phyloP scores from a whole-genome alignment of 345 rosid species.

The Corymbia maculata region DNA sequence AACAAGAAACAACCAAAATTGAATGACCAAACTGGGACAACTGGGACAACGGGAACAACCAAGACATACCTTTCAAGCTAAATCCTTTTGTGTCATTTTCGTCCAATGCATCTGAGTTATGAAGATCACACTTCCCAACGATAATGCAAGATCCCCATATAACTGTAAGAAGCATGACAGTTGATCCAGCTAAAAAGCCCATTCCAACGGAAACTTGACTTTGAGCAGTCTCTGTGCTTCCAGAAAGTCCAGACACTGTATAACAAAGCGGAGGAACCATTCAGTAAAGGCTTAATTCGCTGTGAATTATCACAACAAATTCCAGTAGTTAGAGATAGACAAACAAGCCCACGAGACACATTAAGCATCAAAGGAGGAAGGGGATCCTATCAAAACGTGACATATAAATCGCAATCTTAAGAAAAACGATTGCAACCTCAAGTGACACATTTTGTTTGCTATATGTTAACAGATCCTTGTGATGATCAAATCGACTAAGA shows the following conservation, averaged over 20 bases:
- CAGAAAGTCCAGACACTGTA: slow-evolving; percentile 83
- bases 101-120: slow-evolving; percentile 30
- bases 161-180: slow-evolving; percentile 76
- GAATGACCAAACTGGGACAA: not conserved
- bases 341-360: not conserved
- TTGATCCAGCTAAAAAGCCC: slow-evolving; percentile 91
- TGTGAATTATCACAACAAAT: not conserved
- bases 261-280: not conserved
- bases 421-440: not conserved
- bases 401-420: not conserved
- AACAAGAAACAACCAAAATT: not conserved
- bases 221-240: slow-evolving; percentile 58
- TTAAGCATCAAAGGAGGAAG: not conserved
- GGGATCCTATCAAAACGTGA: not conserved
- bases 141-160: slow-evolving; percentile 79
- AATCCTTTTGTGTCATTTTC: slow-evolving; percentile 41
- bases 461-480: not conserved
- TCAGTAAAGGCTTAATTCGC: not conserved
- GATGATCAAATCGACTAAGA: not conserved
- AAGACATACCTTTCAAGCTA: slow-evolving; percentile 34
- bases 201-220: slow-evolving; percentile 89
- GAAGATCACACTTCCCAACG: slow-evolving; percentile 68
- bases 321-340: not conserved
- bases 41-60: not conserved
- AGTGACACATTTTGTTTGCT: not conserved